Evolutionary conservation across 2,329 filamentous ascomycete genomes (phyloP), one percentile per base, ranked within the genome.

Genomic region (Aspergillus texensis): DNA sequence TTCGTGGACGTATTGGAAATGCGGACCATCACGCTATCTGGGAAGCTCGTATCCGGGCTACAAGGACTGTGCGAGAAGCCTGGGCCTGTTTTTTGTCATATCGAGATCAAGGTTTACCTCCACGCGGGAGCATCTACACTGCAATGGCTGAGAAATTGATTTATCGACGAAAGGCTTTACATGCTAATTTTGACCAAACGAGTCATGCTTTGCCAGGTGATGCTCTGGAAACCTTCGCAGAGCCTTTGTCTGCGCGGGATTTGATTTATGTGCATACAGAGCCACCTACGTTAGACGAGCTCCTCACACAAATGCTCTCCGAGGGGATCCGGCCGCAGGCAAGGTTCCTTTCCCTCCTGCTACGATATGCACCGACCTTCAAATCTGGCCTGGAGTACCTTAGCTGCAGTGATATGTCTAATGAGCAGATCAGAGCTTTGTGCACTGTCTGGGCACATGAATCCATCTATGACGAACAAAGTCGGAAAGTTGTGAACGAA

Each of bases 51-150:
- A 84, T 90, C 58, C 78, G 80, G 53, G 81, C 85, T 26, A 90
- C 88, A 12, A 80, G 88, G 41, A 89, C 87, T 4, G 75, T 85
- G 54, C 82, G 86, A 64, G 87, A 90, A 76, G 87, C 88, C 6
- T 90, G 88, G 88, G 86, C 87, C 26, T 87, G 85, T 65, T 90
- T 88, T 71, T 74, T 88, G 48, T 82, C 85, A 6, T 87, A 83
- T 64, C 81, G 86, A 70, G 78, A 82, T 26, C 75, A 78, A 16
- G 74, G 72, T 10, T 67, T 77, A 41, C 73, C 72, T 11, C 70
- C 75, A n/a, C 74, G 76, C 59, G 65, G 76, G 34, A 72, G 76
- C 30, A 78, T 87, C 2, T 87, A 86, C 64, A 75, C 82, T 58
- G 85, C 84, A 41, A 88, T 89, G 80, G 82, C 86, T 30, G 80